These are phyloP conservation scores for Apiospora kogelbergensis DNA, from an alignment of 2,329 filamentous ascomycete genomes.

Conservation along the genomic window DNA sequence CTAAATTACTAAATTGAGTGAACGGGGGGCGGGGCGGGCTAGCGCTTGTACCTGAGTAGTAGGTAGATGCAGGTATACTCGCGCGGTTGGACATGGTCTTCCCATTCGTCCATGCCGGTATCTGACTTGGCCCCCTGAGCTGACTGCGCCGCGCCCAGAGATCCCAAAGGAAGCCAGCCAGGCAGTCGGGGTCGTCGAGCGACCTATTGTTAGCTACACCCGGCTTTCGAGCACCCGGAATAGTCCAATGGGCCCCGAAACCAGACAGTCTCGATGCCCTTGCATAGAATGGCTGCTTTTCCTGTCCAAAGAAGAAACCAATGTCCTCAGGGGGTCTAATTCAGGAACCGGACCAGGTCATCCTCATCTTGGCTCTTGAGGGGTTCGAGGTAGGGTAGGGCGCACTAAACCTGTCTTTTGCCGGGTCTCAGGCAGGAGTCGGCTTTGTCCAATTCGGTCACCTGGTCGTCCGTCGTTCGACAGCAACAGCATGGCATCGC, in stretches of 20 bases:
- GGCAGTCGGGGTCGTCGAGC: neutral
- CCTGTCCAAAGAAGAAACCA: neutral
- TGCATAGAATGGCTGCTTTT: neutral
- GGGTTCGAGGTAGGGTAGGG: neutral
- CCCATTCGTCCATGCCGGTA: neutral
- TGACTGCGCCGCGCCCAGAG: neutral
- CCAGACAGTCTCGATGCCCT: neutral
- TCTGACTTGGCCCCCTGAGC: neutral
- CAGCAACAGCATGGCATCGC: neutral
- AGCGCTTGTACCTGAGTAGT: too few species aligned
- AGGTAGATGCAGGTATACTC: too few species aligned
- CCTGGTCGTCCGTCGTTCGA: neutral
- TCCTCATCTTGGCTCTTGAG: neutral
- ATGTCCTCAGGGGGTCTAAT: neutral
- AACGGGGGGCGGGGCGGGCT: too few species aligned
- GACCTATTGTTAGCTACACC: neutral
- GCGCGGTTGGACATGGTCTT: neutral
- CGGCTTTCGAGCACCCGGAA: neutral
- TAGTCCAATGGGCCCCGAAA: neutral
- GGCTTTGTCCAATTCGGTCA: neutral
- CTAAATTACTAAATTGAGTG: too few species aligned
- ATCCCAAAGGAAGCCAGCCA: neutral
- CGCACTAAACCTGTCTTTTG: neutral
- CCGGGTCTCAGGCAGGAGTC: conserved; percentile 2
- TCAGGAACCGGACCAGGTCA: neutral